A percentile compares a stretch with the other conserved stretches of the same genome.
Conservation (phyloP, 2,329 filamentous ascomycete genomes). For the Nectriaceae sp. region DNA sequence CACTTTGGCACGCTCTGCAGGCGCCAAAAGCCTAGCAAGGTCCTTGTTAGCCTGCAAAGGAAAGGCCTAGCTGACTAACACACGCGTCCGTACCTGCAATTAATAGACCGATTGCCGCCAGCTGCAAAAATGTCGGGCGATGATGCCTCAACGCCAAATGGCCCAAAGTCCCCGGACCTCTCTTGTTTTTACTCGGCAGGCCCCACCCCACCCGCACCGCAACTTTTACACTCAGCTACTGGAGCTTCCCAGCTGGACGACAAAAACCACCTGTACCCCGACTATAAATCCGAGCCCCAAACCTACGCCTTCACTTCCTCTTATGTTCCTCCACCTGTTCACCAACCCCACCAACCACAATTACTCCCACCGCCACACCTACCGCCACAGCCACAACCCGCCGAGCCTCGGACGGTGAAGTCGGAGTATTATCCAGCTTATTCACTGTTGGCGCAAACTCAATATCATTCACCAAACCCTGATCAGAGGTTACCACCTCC, state of each 20-base stretch:
- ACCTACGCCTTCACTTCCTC: slow-evolving; percentile 31
- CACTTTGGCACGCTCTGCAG: background rate
- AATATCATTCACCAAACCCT: slow-evolving; percentile 14
- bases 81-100: slow-evolving; percentile 10
- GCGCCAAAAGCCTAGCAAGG: background rate
- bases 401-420: slow-evolving; percentile 17
- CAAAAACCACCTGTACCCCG: slow-evolving; percentile 24
- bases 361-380: slow-evolving; percentile 27
- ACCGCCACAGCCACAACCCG: slow-evolving; percentile 28
- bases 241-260: background rate
- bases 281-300: slow-evolving; percentile 36
- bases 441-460: slow-evolving; percentile 20
- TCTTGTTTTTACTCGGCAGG: slow-evolving; percentile 53
- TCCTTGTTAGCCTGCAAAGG: background rate
- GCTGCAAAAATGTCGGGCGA: slow-evolving; percentile 47
- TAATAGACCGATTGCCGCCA: slow-evolving; percentile 20
- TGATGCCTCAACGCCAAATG: slow-evolving; percentile 55
- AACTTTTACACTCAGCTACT: slow-evolving; percentile 9
- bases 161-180: slow-evolving; percentile 60
- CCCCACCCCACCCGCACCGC: slow-evolving; percentile 38
- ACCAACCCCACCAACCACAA: slow-evolving; percentile 19
- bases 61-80: slow-evolving; percentile 11
- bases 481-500: slow-evolving; percentile 9
- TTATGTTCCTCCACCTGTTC: slow-evolving; percentile 19
- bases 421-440: slow-evolving; percentile 24